Evolutionary conservation across 306 rosid species (phyloP).

Genomic region (Cucumis hystrix): DNA sequence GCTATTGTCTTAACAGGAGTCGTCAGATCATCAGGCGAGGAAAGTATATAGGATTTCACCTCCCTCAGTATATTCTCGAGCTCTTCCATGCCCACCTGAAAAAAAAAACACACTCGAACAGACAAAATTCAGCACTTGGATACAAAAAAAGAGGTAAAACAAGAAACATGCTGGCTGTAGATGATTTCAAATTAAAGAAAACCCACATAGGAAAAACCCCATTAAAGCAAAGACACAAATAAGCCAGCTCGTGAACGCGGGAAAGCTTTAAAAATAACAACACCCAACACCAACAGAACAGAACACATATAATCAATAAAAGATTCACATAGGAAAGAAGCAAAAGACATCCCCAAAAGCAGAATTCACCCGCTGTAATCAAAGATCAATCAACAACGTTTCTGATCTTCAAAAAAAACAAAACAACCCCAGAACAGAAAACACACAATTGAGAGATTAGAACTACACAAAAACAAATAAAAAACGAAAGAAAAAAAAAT

Average conservation of each 20-base stretch:
- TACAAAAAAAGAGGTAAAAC: neutral
- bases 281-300: neutral
- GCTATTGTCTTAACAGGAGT: conserved; percentile 56
- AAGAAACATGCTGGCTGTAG: neutral
- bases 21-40: conserved; percentile 12
- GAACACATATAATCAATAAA: neutral
- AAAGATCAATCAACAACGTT: neutral
- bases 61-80: conserved; percentile 45
- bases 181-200: neutral
- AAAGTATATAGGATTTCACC: conserved; percentile 29
- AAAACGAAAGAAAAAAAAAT: neutral
- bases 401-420: neutral
- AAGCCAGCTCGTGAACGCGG: neutral
- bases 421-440: neutral
- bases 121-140: neutral
- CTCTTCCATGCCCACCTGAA: conserved; percentile 56
- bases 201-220: neutral
- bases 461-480: neutral
- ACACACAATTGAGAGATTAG: neutral
- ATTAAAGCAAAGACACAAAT: neutral
- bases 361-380: neutral
- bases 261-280: neutral
- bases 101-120: neutral
- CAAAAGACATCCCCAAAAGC: neutral
- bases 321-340: neutral